Percentiles rank a stretch among this genome's conserved stretches.
phyloP scores from a whole-genome alignment of 2,329 filamentous ascomycete genomes.

The Coleophoma eucalyptorum region DNA sequence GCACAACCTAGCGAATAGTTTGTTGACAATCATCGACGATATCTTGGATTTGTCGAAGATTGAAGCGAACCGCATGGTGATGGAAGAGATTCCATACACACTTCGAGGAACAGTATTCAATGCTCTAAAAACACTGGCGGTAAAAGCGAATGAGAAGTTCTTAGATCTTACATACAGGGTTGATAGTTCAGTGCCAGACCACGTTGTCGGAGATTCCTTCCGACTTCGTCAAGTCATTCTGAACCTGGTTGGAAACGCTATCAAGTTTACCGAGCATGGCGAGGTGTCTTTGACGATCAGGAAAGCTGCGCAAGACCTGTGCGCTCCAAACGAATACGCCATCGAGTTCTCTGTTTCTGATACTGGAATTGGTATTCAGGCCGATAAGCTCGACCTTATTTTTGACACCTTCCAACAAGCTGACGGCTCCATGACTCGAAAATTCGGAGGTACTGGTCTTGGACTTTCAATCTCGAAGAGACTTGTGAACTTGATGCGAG shows the following conservation, averaged over 20 bases:
- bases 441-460: slow-evolving; percentile 92
- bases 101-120: slow-evolving; percentile 95
- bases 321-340: slow-evolving; percentile 73
- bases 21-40: slow-evolving; percentile 94
- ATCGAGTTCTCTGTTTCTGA: slow-evolving; percentile 96
- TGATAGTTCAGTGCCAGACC: slow-evolving; percentile 88
- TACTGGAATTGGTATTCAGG: slow-evolving; percentile 93
- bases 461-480: slow-evolving; percentile 94
- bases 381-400: slow-evolving; percentile 93
- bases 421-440: slow-evolving; percentile 91
- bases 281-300: slow-evolving; percentile 94
- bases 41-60: slow-evolving; percentile 75
- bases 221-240: slow-evolving; percentile 93
- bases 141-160: slow-evolving; percentile 95
- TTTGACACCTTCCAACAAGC: slow-evolving; percentile 99
- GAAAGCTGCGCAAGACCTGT: slow-evolving; percentile 61
- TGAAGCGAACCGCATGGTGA: slow-evolving; percentile 95
- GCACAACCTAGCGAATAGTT: slow-evolving; percentile 91
- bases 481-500: slow-evolving; percentile 92
- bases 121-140: slow-evolving; percentile 91
- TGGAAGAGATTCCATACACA: slow-evolving; percentile 96
- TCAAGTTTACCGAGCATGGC: slow-evolving; percentile 97
- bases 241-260: slow-evolving; percentile 95
- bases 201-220: slow-evolving; percentile 95
- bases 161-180: slow-evolving; percentile 91